Conservation (phyloP, 192 early-diverging fungal genomes). For the Backusella macrospora region DNA sequence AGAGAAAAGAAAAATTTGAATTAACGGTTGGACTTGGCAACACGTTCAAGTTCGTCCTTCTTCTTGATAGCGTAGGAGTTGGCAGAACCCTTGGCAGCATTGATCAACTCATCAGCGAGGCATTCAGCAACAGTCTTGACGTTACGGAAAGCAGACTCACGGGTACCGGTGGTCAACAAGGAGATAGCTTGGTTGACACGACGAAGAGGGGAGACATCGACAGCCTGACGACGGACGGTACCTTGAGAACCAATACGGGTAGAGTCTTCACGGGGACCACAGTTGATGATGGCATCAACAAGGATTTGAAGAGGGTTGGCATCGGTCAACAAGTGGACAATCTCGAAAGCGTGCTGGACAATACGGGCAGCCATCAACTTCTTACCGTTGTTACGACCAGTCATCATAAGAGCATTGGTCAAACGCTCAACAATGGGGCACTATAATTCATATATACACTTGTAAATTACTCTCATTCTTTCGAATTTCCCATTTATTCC, state of each 20-base stretch:
- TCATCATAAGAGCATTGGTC: slow-evolving; percentile 99
- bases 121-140: slow-evolving; percentile 99
- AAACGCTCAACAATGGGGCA: slow-evolving; percentile 98
- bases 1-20: not conserved
- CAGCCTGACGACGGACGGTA: slow-evolving; percentile 99
- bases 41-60: slow-evolving; percentile 98
- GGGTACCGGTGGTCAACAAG: slow-evolving; percentile 93
- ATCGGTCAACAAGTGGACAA: slow-evolving; percentile 98
- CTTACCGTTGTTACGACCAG: slow-evolving; percentile 99
- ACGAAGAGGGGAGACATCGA: slow-evolving; percentile 98
- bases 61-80: slow-evolving; percentile 99
- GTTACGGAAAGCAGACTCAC: slow-evolving; percentile 99
- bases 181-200: slow-evolving; percentile 96
- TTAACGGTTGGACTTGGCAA: slow-evolving; percentile 62
- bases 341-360: slow-evolving; percentile 99
- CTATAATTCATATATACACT: slow-evolving; percentile 34
- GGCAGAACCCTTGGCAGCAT: slow-evolving; percentile 95
- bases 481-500: not conserved
- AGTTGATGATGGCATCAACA: slow-evolving; percentile 99
- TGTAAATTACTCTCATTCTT: not conserved
- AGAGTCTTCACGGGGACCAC: slow-evolving; percentile 98
- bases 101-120: slow-evolving; percentile 99
- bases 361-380: slow-evolving; percentile 99
- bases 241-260: slow-evolving; percentile 97
- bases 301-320: slow-evolving; percentile 98